Conservation (phyloP, 108 stramenopile species). For the Mayamaea pseudoterrestris region DNA sequence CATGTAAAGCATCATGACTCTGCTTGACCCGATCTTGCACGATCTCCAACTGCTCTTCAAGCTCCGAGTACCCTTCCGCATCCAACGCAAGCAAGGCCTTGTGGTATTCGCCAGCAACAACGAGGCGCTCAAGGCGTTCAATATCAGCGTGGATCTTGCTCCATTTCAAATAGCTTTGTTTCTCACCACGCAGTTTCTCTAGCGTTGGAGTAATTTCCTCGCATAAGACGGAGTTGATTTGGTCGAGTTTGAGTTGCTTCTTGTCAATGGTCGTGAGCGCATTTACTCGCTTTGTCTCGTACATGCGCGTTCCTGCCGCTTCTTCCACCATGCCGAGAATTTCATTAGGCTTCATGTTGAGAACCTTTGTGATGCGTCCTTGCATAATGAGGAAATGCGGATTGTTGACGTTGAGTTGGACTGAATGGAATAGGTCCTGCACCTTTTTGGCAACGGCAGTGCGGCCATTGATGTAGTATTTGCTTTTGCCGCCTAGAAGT, state of each 20-base stretch:
- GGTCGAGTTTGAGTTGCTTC: constrained; percentile 96
- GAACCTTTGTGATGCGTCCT: constrained; percentile 95
- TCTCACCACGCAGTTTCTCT: constrained; percentile 89
- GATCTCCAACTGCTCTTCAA: constrained; percentile 30
- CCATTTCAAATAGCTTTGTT: constrained; percentile 92
- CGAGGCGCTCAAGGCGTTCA: constrained; percentile 89
- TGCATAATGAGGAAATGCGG: constrained; percentile 99
- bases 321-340: constrained; percentile 99
- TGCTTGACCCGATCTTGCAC: constrained; percentile 32
- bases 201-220: constrained; percentile 98
- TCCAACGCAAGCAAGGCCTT: constrained; percentile 52
- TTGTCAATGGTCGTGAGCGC: constrained; percentile 98
- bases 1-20: constrained; percentile 25
- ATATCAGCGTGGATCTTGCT: constrained; percentile 90
- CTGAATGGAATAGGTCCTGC: constrained; percentile 96
- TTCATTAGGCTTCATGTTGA: constrained; percentile 99
- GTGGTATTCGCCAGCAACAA: constrained; percentile 79
- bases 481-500: constrained; percentile 94
- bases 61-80: constrained; percentile 34
- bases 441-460: constrained; percentile 88
- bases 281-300: constrained; percentile 90
- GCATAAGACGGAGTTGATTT: constrained; percentile 86
- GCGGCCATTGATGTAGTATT: constrained; percentile 97
- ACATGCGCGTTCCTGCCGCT: constrained; percentile 99
- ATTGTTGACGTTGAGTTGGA: constrained; percentile 99